These are phyloP conservation scores for Tieghemiomyces parasiticus DNA, from an alignment of 192 early-diverging fungal species.

Conservation along the genomic window DNA sequence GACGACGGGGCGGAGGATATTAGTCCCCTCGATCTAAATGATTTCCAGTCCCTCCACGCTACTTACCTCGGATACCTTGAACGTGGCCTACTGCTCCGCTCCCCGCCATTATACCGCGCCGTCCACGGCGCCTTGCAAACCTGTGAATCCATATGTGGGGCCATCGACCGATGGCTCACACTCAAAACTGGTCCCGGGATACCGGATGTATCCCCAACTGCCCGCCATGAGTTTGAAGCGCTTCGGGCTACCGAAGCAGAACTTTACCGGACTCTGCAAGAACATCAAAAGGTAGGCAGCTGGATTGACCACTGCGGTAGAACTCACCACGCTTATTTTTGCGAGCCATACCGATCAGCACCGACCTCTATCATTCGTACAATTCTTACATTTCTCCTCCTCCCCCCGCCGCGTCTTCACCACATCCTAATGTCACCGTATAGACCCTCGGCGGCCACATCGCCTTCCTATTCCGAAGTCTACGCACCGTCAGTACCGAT, in stretches of 20 bases:
- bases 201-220: neutral
- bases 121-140: neutral
- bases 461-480: neutral
- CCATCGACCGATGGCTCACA: constrained; percentile 1
- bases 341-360: too few species aligned
- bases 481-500: neutral
- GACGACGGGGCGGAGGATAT: neutral
- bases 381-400: too few species aligned
- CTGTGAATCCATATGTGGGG: constrained; percentile 7
- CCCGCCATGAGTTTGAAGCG: neutral
- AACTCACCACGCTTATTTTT: too few species aligned
- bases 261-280: neutral
- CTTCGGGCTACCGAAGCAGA: neutral
- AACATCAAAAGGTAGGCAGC: neutral
- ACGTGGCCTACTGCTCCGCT: neutral
- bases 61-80: neutral
- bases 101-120: neutral
- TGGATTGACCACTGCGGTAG: too few species aligned
- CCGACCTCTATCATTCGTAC: too few species aligned
- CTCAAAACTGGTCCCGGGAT: neutral
- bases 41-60: neutral
- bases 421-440: too few species aligned
- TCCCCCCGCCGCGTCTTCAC: too few species aligned
- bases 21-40: neutral
- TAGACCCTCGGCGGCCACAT: neutral